Conservation (phyloP, 2,329 filamentous ascomycete species). For the Aspergillus fijiensis region DNA sequence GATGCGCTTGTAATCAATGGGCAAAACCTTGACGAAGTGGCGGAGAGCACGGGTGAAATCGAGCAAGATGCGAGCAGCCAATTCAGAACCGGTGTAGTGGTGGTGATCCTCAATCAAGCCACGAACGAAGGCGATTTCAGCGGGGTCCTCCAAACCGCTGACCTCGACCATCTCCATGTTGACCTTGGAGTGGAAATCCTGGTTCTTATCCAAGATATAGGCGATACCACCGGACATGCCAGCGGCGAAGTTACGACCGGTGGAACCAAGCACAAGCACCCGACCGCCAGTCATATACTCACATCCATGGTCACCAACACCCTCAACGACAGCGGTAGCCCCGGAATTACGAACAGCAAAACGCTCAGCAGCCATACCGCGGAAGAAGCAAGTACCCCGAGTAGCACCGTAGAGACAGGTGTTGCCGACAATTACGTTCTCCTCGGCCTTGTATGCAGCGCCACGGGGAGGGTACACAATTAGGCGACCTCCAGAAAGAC, state of each 20-base stretch:
- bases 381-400: slow-evolving; percentile 89
- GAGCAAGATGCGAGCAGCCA: slow-evolving; percentile 87
- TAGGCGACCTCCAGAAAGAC: slow-evolving; percentile 85
- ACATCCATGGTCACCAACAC: slow-evolving; percentile 92
- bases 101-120: slow-evolving; percentile 95
- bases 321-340: slow-evolving; percentile 92
- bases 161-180: slow-evolving; percentile 98
- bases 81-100: slow-evolving; percentile 94
- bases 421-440: slow-evolving; percentile 92
- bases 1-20: slow-evolving; percentile 94
- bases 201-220: slow-evolving; percentile 85
- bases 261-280: slow-evolving; percentile 79
- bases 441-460: slow-evolving; percentile 91
- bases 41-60: slow-evolving; percentile 90
- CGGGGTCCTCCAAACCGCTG: slow-evolving; percentile 75
- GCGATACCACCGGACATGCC: slow-evolving; percentile 99
- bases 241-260: slow-evolving; percentile 94
- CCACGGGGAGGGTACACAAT: slow-evolving; percentile 91
- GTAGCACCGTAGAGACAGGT: slow-evolving; percentile 95
- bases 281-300: slow-evolving; percentile 99
- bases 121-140: slow-evolving; percentile 86
- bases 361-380: slow-evolving; percentile 90
- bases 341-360: slow-evolving; percentile 97
- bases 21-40: slow-evolving; percentile 89
- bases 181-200: slow-evolving; percentile 88